These are phyloP conservation scores for Sequoia sempervirens DNA, from an alignment of 75 land plant genomes.

Conservation along the genomic window DNA sequence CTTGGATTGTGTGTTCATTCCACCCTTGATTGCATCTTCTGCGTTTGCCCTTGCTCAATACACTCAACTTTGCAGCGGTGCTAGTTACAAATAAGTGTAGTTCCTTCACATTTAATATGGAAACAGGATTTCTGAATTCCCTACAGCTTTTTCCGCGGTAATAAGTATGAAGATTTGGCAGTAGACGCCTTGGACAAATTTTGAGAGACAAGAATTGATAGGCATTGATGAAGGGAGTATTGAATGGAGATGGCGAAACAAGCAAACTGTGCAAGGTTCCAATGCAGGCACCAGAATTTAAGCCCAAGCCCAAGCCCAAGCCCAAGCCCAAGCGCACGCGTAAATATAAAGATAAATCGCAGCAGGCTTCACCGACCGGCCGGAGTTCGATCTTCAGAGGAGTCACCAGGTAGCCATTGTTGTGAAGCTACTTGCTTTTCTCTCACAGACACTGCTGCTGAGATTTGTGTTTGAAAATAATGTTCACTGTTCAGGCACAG, in stretches of 20 bases:
- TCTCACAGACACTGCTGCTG: background rate
- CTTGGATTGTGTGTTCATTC: background rate
- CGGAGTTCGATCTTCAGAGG: slow-evolving; percentile 59
- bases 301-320: background rate
- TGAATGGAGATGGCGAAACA: background rate
- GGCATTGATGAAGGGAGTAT: background rate
- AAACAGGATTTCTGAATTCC: too few species aligned
- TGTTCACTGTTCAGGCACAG: slow-evolving; percentile 42
- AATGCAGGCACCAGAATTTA: background rate
- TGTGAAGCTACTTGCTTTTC: too few species aligned
- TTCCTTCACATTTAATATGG: background rate
- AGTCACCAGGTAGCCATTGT: slow-evolving; percentile 38
- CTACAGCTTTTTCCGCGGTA: too few species aligned
- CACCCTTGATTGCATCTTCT: background rate
- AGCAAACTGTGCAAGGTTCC: background rate
- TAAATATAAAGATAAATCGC: background rate
- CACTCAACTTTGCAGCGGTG: background rate
- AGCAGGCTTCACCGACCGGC: background rate
- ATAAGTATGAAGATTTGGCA: too few species aligned
- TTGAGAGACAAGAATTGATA: too few species aligned
- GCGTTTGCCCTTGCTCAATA: background rate
- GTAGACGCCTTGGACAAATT: too few species aligned
- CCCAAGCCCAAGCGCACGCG: background rate
- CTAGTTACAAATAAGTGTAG: background rate
- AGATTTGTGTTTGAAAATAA: background rate